These are phyloP conservation scores for Daldinia decipiens DNA, from an alignment of 495 filamentous ascomycete species.

Conservation along the genomic window DNA sequence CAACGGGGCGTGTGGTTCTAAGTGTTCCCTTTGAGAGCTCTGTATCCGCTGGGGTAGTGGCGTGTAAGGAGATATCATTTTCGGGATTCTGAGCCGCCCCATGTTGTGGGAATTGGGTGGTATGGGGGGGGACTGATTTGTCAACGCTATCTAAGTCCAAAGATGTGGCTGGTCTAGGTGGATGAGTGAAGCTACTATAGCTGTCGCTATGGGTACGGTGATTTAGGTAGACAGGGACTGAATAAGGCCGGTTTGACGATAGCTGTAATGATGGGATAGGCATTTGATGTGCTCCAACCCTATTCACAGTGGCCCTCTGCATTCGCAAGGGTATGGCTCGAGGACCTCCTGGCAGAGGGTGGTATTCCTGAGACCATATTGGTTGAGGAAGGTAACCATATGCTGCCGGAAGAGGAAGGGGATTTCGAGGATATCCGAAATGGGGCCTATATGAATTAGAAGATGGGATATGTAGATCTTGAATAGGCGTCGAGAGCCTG, in stretches of 20 bases:
- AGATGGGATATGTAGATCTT: constrained; percentile 4
- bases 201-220: neutral
- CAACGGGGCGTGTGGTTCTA: constrained; percentile 18
- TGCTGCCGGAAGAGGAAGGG: constrained; percentile 6
- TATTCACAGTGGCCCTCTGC: constrained; percentile 19
- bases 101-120: neutral
- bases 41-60: neutral
- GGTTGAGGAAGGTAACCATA: constrained; percentile 30
- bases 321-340: constrained; percentile 35
- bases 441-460: constrained; percentile 13
- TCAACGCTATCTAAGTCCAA: constrained; percentile 15
- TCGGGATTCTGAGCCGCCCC: neutral
- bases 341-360: constrained; percentile 5
- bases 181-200: constrained; percentile 2
- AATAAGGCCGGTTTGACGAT: constrained; percentile 26
- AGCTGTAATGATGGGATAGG: constrained; percentile 20
- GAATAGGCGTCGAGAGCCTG: constrained; percentile 14
- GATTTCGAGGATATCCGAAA: constrained; percentile 11
- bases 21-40: neutral
- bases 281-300: neutral
- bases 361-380: constrained; percentile 16
- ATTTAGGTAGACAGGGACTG: constrained; percentile 22
- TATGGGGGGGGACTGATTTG: constrained; percentile 2
- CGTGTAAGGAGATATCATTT: neutral
- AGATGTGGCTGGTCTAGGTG: constrained; percentile 29